Base-by-base conservation (phyloP, 2,329 filamentous ascomycete genomes). In the Exutisphaerella laricina region DNA sequence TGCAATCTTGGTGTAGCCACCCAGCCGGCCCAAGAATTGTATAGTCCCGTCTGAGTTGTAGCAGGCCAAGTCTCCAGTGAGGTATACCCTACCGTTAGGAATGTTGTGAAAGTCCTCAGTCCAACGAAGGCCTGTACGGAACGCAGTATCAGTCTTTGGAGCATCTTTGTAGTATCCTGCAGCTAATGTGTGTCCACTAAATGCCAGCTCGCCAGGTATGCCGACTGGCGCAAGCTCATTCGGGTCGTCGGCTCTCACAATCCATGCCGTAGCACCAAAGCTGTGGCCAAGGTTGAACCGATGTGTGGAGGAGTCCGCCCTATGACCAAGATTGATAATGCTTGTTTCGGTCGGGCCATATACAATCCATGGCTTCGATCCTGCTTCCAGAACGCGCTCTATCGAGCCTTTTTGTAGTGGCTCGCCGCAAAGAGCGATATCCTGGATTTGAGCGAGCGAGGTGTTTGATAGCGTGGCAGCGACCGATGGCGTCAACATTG, bases 1-100 rank as follows among this genome's bases (percentile, higher is more conserved):
- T 6, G 73, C 69, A 20, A 85, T 64, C 63, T 86, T 85, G 40
- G 83, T 75, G 58, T 81, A 80, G 12, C 74, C 75, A 13, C 52
- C 45, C 50, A 79, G 82, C 26, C 82, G 71, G 9, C 79, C 79
- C 7, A 39, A 5, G 14, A 9, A 5, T 4, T 18, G 13, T 4
- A 39, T 17, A 3, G 5, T 28, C 12, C 36, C 36, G 16, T 39
- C 22, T 21, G 23, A 16, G 5, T 39, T 6, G 12, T 39, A 29
- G 4, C 12, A 4, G 13, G n/a, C 36, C 13, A 39, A 13, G 16
- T 39, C 36, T 16, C 36, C 36, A 17, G 36, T 39, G n/a, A n/a
- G n/a, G n/a, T 17, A 13, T 39, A 23, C 29, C 26, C 4, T 29
- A 36, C 14, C 16, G 6, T 26, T 12, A 6, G 6, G 23, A 7